These are phyloP conservation scores for Leccinum olivaceoglutinosum DNA, from an alignment of 1,284 basidiomycete species.

Conservation along the genomic window DNA sequence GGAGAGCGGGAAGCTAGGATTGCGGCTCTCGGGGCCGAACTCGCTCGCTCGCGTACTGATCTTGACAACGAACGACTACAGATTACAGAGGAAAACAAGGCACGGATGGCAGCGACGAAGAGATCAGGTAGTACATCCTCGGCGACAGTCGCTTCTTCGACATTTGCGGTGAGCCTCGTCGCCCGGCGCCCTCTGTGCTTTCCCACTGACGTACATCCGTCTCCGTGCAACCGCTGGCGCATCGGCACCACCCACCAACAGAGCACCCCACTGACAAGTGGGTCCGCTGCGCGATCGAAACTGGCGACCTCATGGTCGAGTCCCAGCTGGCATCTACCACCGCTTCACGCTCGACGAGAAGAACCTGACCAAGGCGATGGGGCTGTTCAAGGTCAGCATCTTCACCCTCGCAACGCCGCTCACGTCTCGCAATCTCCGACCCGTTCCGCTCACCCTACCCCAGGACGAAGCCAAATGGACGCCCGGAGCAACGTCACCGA, in stretches of 20 bases:
- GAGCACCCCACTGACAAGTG: constrained; percentile 57
- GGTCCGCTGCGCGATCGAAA: constrained; percentile 63
- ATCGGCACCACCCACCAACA: constrained; percentile 17
- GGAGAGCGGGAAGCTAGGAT: constrained; percentile 52
- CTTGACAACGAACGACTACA: constrained; percentile 53
- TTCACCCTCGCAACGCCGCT: not conserved
- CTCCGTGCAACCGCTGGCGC: too few relatives aligned
- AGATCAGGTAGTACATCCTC: too few relatives aligned
- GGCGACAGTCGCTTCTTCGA: too few relatives aligned
- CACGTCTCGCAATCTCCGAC: not conserved
- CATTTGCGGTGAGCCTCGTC: too few relatives aligned
- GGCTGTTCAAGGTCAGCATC: constrained; percentile 63
- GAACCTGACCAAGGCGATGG: constrained; percentile 55
- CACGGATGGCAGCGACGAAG: constrained; percentile 39
- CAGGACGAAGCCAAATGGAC: constrained; percentile 81
- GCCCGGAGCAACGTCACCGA: constrained; percentile 61
- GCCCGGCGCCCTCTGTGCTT: too few relatives aligned
- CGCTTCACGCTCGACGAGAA: constrained; percentile 76
- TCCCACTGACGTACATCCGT: too few relatives aligned
- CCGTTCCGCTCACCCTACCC: not conserved
- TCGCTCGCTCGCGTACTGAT: constrained; percentile 49
- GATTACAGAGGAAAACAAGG: constrained; percentile 53
- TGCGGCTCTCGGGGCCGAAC: constrained; percentile 54
- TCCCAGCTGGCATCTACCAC: constrained; percentile 77
- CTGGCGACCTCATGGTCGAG: too few relatives aligned